A percentile compares a stretch with the other conserved stretches of the same genome.
Conservation (phyloP, 305 asterid genomes). For the Solanum hybrid region DNA sequence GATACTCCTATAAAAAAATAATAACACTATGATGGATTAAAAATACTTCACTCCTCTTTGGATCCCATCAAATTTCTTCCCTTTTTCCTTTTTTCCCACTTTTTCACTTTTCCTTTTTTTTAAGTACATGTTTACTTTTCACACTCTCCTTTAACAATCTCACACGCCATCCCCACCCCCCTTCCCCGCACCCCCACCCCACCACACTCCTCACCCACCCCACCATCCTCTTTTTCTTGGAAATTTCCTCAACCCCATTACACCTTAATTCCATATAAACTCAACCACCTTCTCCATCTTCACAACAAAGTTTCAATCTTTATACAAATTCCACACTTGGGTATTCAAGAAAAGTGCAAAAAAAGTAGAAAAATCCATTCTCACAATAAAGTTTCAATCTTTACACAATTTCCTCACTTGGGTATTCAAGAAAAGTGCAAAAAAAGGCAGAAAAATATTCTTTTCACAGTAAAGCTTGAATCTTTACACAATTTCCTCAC, state of each 20-base stretch:
- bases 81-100: too few relatives aligned
- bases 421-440: neutral
- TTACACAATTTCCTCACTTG: neutral
- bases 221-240: neutral
- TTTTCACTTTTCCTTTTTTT: slow-evolving; percentile 10
- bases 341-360: neutral
- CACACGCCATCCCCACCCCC: neutral
- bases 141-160: slow-evolving; percentile 25
- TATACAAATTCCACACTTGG: neutral
- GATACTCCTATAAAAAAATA: neutral
- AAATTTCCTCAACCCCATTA: slow-evolving; percentile 1
- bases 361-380: neutral
- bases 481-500: neutral
- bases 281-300: neutral
- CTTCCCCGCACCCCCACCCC: neutral
- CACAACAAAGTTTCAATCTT: neutral
- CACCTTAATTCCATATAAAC: slow-evolving; percentile 3
- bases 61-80: neutral
- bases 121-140: slow-evolving; percentile 19
- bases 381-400: neutral
- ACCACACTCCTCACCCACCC: neutral
- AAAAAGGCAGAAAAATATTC: neutral
- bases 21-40: neutral
- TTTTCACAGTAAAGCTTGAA: neutral
- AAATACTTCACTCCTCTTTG: neutral